Base-by-base conservation (phyloP, 2,329 filamentous ascomycete species). In the Cladorrhinum sp. region DNA sequence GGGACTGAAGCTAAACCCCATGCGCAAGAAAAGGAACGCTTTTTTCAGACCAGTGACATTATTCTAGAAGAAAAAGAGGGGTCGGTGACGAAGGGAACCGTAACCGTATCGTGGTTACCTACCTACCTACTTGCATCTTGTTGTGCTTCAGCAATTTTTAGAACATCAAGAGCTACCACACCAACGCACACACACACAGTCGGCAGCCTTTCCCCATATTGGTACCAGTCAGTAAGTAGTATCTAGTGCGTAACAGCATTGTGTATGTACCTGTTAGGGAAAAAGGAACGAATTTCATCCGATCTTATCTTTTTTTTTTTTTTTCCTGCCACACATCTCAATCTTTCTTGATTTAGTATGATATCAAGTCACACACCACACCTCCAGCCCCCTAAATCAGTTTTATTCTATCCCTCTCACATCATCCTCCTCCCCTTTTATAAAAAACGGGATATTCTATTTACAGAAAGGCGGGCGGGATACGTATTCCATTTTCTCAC, bases 151-250 rank as follows among this genome's bases (percentile, higher is more conserved):
- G 25, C n/a, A 29, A 29, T 24, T 29, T 24, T 25, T 65, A 63
- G 61, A 25, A 63, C 18, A 29, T 13, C 56, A 45, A 22, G 55
- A 23, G 61, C 61, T 58, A 61, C 61, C 58, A 50, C 53, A 32
- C 53, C 12, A 20, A 4, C 22, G 12, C 6, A 50, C 24, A 59
- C 50, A 58, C 6, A 16, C n/a, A 13, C 16, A 22, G 41, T n/a
- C 41, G 16, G 6, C n/a, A 45, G 5, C 18, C 10, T 8, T 41
- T 41, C 36, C 36, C 36, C 16, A 29, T 54, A 10, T 13, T 29
- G 50, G 3, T 24, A 13, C 2, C 25, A 52, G 5, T 29, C 25
- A 52, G n/a, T n/a, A n/a, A n/a, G n/a, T 29, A 29, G 25, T 27
- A 27, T 29, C n/a, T 20, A 52, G n/a, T n/a, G 27, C 22, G 23